Base-by-base conservation (phyloP, 2,329 filamentous ascomycete genomes). In the Orbilia javanica region DNA sequence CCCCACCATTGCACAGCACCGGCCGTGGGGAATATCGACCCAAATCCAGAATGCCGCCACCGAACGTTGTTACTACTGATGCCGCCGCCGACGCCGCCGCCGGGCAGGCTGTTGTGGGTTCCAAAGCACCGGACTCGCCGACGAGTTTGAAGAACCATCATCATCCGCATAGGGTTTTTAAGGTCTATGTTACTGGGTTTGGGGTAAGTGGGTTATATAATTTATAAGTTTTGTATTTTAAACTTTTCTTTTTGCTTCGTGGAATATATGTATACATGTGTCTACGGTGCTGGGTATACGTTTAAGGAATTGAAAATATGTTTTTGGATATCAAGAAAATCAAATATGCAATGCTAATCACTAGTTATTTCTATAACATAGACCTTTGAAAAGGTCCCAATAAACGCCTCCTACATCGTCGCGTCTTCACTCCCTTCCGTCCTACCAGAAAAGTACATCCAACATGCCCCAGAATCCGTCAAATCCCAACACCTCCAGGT, bases 111-210 rank as follows among this genome's bases (percentile, higher is more conserved):
- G 46, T 27, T 10, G 20, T 42, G 20, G 72, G 29, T n/a, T 39
- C 44, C 34, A 55, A 69, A 20, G 44, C 46, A 7, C 44, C 44
- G 31, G 39, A 36, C 4, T 44, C 50, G 13, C 20, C 71, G n/a
- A 53, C 20, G 34, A 55, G 25, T 34, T 44, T 57, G 25, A 50
- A 74, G 31, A 7, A 66, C 36, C 66, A 70, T 39, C 44, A 77
- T 57, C 57, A 71, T 63, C 48, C 73, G 8, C 74, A 72, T 55
- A 63, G 74, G 25, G 34, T 72, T 18, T 78, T 78, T 62, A 78
- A 72, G 52, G 74, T 78, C 20, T 78, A 78, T 46, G 62, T 78
- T 20, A 78, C 74, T 11, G 74, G 74, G 29, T 78, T 78, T 42
- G 67, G 67, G 29, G 74, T 78, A 71, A 15, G 60, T 60, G 13